A percentile compares a stretch with the other conserved stretches of the same genome.
These are phyloP conservation scores for Chionographis japonica DNA, from an alignment of 106 monocot species.

Conservation along the genomic window DNA sequence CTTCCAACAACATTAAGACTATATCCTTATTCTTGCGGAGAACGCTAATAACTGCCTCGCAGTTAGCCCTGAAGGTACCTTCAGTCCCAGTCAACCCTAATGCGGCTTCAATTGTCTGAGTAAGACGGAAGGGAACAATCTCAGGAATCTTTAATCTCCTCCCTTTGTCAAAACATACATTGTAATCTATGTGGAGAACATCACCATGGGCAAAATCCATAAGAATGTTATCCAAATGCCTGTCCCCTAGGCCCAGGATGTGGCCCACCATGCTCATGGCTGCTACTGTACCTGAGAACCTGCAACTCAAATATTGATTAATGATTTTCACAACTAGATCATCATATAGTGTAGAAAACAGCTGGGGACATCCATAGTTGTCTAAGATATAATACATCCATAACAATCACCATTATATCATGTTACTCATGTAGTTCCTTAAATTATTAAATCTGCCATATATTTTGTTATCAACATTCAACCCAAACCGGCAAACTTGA, in stretches of 20 bases:
- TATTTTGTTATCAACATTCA: too few relatives aligned
- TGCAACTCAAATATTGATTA: constrained; percentile 25
- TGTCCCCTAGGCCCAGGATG: constrained; percentile 89
- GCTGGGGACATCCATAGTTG: not conserved
- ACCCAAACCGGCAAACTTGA: too few relatives aligned
- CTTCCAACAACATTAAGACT: constrained; percentile 84
- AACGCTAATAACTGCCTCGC: constrained; percentile 62
- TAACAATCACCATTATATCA: too few relatives aligned
- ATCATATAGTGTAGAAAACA: not conserved
- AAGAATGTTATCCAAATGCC: constrained; percentile 97
- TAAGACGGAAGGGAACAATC: constrained; percentile 97
- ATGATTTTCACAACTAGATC: not conserved
- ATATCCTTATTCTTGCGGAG: constrained; percentile 90
- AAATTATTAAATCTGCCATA: too few relatives aligned
- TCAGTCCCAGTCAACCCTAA: constrained; percentile 89
- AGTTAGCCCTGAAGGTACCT: constrained; percentile 78
- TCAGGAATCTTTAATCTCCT: constrained; percentile 90
- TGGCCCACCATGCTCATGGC: constrained; percentile 98
- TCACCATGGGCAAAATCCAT: constrained; percentile 85
- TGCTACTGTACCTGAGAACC: constrained; percentile 88
- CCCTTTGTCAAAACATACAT: constrained; percentile 97
- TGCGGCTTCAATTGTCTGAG: constrained; percentile 92
- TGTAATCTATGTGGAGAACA: constrained; percentile 97
- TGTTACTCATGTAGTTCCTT: too few relatives aligned
- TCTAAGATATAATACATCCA: not conserved